These are phyloP conservation scores for Yamadazyma jaroonii DNA, from an alignment of 1,139 yeast genomes.

Conservation along the genomic window DNA sequence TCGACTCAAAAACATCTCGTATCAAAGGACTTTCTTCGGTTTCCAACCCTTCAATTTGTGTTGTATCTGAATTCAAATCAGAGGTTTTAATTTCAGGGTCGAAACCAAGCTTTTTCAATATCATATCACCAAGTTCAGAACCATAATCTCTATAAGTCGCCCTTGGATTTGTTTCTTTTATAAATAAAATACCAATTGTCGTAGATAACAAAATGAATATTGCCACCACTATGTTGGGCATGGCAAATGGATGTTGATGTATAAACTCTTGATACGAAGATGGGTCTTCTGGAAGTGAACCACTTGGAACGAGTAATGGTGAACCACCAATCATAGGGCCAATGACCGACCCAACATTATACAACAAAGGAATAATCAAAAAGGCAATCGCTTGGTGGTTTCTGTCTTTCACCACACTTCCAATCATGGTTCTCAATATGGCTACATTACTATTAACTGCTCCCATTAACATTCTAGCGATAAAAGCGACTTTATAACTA, in stretches of 20 bases:
- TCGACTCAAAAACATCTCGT: neutral
- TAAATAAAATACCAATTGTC: constrained; percentile 43
- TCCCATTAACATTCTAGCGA: constrained; percentile 52
- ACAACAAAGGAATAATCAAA: constrained; percentile 6
- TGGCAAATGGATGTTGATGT: constrained; percentile 47
- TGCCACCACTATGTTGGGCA: constrained; percentile 59
- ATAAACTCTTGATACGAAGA: constrained; percentile 1
- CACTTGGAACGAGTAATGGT: neutral
- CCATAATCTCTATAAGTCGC: constrained; percentile 47
- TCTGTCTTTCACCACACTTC: constrained; percentile 40
- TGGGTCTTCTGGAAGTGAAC: neutral
- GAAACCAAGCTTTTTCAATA: constrained; percentile 13
- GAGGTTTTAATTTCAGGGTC: too few species aligned
- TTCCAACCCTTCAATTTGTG: too few species aligned
- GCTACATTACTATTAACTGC: constrained; percentile 59
- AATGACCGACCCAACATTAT: constrained; percentile 6
- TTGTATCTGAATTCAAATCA: too few species aligned
- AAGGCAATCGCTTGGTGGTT: constrained; percentile 9
- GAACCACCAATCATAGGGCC: constrained; percentile 8
- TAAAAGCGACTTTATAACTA: constrained; percentile 47
- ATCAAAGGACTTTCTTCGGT: too few species aligned
- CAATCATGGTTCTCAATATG: constrained; percentile 55
- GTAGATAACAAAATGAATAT: constrained; percentile 35
- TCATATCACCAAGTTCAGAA: constrained; percentile 47
- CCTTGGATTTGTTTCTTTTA: constrained; percentile 58